Conservation (phyloP, 1,284 basidiomycete genomes). For the Entoloma clypeatum region DNA sequence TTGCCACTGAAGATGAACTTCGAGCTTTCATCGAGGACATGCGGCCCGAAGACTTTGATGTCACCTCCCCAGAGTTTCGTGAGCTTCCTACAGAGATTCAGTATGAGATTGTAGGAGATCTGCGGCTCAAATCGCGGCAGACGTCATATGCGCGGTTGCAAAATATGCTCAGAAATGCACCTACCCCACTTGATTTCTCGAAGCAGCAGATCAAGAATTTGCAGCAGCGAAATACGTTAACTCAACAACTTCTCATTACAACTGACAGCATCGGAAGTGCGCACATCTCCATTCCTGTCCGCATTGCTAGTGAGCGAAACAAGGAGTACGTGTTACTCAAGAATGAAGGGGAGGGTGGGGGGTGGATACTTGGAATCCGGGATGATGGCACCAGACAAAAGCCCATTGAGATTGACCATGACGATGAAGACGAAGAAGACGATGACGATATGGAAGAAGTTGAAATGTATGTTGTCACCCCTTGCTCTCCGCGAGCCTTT, state of each 20-base stretch:
- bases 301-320: conserved; percentile 93
- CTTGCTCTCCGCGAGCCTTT: background rate
- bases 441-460: conserved; percentile 79
- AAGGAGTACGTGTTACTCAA: conserved; percentile 92
- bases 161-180: conserved; percentile 81
- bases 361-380: conserved; percentile 92
- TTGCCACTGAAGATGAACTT: conserved; percentile 93
- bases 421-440: conserved; percentile 36
- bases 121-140: conserved; percentile 90
- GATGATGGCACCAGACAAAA: conserved; percentile 74
- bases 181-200: conserved; percentile 92
- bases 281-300: conserved; percentile 84
- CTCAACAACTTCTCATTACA: conserved; percentile 92
- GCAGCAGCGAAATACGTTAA: conserved; percentile 85
- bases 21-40: conserved; percentile 90
- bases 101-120: conserved; percentile 97
- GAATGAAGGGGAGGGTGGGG: conserved; percentile 81
- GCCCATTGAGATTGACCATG: conserved; percentile 83
- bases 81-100: conserved; percentile 94
- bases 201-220: conserved; percentile 92
- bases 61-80: conserved; percentile 84
- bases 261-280: conserved; percentile 92
- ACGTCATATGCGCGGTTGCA: conserved; percentile 90
- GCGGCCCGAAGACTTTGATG: conserved; percentile 89
- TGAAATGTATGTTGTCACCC: conserved; percentile 45